Evolutionary conservation across 202 grass and related monocot species (phyloP).

Genomic region (Dendrocalamus latiflorus): DNA sequence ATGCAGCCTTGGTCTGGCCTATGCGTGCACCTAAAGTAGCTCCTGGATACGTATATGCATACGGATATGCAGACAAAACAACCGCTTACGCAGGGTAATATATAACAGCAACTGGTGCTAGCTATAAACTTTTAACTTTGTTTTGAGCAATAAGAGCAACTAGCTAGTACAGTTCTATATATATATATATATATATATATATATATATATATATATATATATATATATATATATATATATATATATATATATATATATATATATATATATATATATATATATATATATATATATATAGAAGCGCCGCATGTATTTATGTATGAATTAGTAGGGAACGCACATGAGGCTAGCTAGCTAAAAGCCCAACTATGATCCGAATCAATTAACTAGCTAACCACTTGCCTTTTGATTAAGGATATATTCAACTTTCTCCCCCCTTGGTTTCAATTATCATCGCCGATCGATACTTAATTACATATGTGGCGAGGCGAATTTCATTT

Average conservation of each 20-base stretch:
- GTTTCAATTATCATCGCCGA: neutral
- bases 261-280: too few relatives aligned
- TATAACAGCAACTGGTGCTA: neutral
- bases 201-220: too few relatives aligned
- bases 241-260: too few relatives aligned
- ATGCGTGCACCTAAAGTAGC: constrained; percentile 76
- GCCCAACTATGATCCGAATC: neutral
- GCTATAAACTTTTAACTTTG: neutral
- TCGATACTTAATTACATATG: neutral
- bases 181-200: too few relatives aligned
- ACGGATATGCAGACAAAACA: neutral
- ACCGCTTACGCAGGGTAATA: neutral
- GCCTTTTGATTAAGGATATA: too few relatives aligned
- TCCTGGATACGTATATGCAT: too few relatives aligned
- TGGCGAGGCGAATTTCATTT: neutral
- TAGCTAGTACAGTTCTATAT: too few relatives aligned
- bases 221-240: too few relatives aligned
- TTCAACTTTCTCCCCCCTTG: neutral
- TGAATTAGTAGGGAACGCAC: neutral
- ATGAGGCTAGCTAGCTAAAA: too few relatives aligned
- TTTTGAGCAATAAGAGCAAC: neutral
- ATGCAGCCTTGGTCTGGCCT: constrained; percentile 57
- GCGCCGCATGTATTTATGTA: neutral
- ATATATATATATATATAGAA: too few relatives aligned
- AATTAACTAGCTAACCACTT: neutral